Percentiles rank a stretch among this genome's conserved stretches.
These are phyloP conservation scores for Aspergillus terreus DNA, from an alignment of 2,329 filamentous ascomycete species.

Conservation along the genomic window DNA sequence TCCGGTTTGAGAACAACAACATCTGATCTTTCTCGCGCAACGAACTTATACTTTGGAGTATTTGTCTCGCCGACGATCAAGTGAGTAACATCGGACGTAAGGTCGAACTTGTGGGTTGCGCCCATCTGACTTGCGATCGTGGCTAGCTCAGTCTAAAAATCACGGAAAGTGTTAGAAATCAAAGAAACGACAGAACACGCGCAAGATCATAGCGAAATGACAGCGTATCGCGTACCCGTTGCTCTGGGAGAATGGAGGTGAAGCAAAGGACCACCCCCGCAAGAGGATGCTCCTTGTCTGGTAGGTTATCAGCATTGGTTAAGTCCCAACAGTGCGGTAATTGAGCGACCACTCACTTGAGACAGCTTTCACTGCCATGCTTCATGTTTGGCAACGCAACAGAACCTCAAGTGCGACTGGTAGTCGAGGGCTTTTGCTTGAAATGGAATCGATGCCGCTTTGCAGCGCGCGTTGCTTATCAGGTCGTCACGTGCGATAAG, in stretches of 20 bases:
- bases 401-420: conserved; percentile 1
- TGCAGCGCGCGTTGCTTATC: conserved; percentile 16
- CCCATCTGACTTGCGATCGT: conserved; percentile 70
- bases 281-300: conserved; percentile 61
- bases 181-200: neutral
- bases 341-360: conserved; percentile 26
- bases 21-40: conserved; percentile 83
- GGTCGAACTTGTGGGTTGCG: conserved; percentile 79
- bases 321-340: neutral
- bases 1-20: conserved; percentile 75
- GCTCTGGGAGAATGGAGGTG: conserved; percentile 76
- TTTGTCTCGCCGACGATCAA: conserved; percentile 85
- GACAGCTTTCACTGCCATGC: conserved; percentile 35
- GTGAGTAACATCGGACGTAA: conserved; percentile 95
- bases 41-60: conserved; percentile 92
- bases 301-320: conserved; percentile 16
- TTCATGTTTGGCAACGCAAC: conserved; percentile 31
- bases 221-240: conserved; percentile 57
- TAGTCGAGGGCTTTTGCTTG: conserved; percentile 5
- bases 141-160: conserved; percentile 37
- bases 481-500: conserved; percentile 19
- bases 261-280: conserved; percentile 77
- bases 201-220: neutral
- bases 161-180: too few species aligned
- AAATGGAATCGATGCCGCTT: conserved; percentile 5